Evolutionary conservation across 2,329 filamentous ascomycete species (phyloP).

Genomic region (Hyphodiscus sp.): DNA sequence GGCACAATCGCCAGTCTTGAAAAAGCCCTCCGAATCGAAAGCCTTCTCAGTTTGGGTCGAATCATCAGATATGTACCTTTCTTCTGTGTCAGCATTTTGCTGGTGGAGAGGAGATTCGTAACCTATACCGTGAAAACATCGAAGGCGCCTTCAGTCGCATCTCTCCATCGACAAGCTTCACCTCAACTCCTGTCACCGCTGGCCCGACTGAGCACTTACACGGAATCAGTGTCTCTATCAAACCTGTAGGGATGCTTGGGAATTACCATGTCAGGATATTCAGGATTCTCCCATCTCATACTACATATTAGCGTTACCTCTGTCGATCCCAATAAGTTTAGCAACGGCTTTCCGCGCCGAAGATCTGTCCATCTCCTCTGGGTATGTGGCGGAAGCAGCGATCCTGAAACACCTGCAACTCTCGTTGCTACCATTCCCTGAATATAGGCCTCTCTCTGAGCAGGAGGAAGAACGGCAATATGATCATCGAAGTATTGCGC

Average conservation of each 20-base stretch:
- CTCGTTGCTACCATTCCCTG: conserved; percentile 12
- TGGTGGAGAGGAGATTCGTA: neutral
- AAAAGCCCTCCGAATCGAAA: conserved; percentile 19
- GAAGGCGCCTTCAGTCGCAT: conserved; percentile 16
- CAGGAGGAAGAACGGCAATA: conserved; percentile 14
- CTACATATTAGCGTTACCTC: conserved; percentile 17
- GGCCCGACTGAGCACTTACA: too few relatives aligned
- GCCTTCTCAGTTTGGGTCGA: conserved; percentile 13
- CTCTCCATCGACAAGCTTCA: conserved; percentile 18
- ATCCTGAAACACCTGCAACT: conserved; percentile 14
- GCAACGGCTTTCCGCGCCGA: conserved; percentile 16
- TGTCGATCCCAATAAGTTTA: conserved; percentile 8
- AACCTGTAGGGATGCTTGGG: too few relatives aligned
- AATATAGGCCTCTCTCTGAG: conserved; percentile 13
- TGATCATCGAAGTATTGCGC: conserved; percentile 18
- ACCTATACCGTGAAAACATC: conserved; percentile 18
- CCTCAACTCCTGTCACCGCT: conserved; percentile 14
- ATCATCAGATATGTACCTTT: conserved; percentile 15
- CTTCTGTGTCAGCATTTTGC: conserved; percentile 3
- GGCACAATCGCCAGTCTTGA: conserved; percentile 22
- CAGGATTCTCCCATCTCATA: conserved; percentile 14
- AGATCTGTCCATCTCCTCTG: conserved; percentile 18
- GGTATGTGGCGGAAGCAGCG: conserved; percentile 12
- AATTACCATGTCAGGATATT: conserved; percentile 3
- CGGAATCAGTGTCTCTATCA: too few relatives aligned